These are phyloP conservation scores for Lactifluus subvellereus DNA, from an alignment of 768 basidiomycete species.

Conservation along the genomic window DNA sequence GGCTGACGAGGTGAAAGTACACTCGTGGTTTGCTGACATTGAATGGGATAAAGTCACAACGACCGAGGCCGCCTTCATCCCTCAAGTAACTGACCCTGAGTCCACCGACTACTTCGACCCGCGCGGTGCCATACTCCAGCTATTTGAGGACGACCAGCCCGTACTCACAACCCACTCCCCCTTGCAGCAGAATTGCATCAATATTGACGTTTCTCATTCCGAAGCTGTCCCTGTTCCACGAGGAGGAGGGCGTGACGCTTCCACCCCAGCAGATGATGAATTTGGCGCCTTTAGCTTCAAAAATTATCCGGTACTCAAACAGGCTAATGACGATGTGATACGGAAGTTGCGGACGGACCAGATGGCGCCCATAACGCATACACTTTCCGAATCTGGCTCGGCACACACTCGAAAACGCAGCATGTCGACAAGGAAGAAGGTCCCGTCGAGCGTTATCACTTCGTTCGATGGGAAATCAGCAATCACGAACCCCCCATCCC, in stretches of 20 bases:
- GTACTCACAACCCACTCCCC: conserved; percentile 44
- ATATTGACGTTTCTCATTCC: conserved; percentile 27
- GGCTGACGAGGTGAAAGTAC: conserved; percentile 87
- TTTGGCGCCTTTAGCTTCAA: conserved; percentile 99
- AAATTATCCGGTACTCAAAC: conserved; percentile 92
- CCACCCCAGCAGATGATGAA: conserved; percentile 69
- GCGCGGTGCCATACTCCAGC: conserved; percentile 83
- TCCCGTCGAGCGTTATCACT: conserved; percentile 73
- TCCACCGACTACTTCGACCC: conserved; percentile 99
- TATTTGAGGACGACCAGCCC: conserved; percentile 87
- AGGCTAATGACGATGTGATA: conserved; percentile 97
- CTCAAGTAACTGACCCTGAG: conserved; percentile 91
- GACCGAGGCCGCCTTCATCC: conserved; percentile 90
- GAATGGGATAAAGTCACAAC: conserved; percentile 91
- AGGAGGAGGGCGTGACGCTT: conserved; percentile 31
- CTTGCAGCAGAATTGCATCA: conserved; percentile 40
- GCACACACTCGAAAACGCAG: conserved; percentile 68
- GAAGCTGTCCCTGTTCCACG: conserved; percentile 24
- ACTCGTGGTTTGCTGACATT: conserved; percentile 85
- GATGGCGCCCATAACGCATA: conserved; percentile 68
- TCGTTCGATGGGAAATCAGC: conserved; percentile 53
- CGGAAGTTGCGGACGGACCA: conserved; percentile 92
- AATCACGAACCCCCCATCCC: conserved; percentile 80
- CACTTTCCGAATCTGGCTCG: conserved; percentile 57
- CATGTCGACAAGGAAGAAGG: conserved; percentile 70